Evolutionary conservation across 345 rosid genomes (phyloP).

Genomic region (Eucalyptus cloeziana): DNA sequence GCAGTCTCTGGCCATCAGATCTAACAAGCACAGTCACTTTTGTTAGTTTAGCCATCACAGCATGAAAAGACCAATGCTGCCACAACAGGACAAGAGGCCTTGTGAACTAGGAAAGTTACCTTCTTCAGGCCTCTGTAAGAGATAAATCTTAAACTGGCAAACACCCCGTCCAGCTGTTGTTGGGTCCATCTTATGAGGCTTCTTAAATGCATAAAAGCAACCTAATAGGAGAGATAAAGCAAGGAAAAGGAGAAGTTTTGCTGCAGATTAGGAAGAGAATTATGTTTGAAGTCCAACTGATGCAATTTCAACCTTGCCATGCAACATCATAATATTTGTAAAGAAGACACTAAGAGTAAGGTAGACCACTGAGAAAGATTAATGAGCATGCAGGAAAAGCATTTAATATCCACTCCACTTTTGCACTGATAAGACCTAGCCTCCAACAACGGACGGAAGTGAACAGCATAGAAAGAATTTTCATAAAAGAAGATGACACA

Average conservation of each 20-base stretch:
- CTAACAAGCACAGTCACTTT: background rate
- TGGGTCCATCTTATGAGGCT: slow-evolving; percentile 71
- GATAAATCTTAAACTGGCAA: slow-evolving; percentile 91
- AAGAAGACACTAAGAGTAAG: background rate
- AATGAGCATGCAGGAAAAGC: background rate
- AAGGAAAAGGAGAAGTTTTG: background rate
- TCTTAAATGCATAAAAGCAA: slow-evolving; percentile 94
- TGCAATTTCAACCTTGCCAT: background rate
- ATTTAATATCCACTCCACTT: background rate
- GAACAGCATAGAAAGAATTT: background rate
- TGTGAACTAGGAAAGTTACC: slow-evolving; percentile 22
- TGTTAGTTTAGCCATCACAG: background rate
- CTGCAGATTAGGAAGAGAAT: background rate
- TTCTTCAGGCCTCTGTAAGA: slow-evolving; percentile 73
- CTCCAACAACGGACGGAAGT: background rate
- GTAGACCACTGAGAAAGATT: background rate
- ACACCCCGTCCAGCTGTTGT: slow-evolving; percentile 78
- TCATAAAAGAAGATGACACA: background rate
- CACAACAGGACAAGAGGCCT: background rate
- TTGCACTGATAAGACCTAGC: background rate
- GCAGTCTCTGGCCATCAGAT: background rate
- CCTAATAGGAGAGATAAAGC: slow-evolving; percentile 25
- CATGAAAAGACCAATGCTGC: background rate
- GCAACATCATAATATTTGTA: background rate
- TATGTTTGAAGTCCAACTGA: background rate